Conservation (phyloP, 1,284 basidiomycete genomes). For the Moesziomyces sp. region DNA sequence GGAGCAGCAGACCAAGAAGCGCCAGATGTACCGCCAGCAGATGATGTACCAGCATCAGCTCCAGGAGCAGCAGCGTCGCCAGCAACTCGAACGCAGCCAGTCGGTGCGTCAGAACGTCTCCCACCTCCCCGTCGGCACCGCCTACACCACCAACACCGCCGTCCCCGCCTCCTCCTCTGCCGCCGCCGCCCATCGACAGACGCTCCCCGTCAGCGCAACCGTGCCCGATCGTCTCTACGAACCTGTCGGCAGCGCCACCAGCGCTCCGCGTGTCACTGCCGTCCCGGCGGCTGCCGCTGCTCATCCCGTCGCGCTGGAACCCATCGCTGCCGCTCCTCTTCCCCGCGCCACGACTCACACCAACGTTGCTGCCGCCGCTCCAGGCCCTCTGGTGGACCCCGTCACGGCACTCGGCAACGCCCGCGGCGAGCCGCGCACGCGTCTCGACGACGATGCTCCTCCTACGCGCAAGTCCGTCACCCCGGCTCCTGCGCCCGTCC, state of each 20-base stretch:
- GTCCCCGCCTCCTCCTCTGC: conserved; percentile 8
- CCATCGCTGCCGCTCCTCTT: conserved; percentile 1
- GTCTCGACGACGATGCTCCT: conserved; percentile 28
- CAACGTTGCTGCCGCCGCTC: conserved; percentile 12
- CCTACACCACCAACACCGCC: conserved; percentile 44
- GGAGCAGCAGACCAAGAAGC: conserved; percentile 67
- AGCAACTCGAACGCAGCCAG: conserved; percentile 52
- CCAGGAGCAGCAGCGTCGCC: conserved; percentile 59
- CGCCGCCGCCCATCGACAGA: conserved; percentile 34
- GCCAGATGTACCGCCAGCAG: conserved; percentile 66
- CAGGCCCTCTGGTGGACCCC: conserved; percentile 25
- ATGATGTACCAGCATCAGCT: conserved; percentile 65
- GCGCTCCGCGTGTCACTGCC: conserved; percentile 2
- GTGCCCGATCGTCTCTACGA: conserved; percentile 47
- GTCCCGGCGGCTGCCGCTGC: conserved; percentile 12
- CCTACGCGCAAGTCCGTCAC: conserved; percentile 3
- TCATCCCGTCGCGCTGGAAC: conserved; percentile 1
- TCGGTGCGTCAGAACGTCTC: conserved; percentile 38
- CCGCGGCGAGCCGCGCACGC: conserved; percentile 50
- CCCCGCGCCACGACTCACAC: conserved; percentile 19
- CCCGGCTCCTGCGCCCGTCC: background rate
- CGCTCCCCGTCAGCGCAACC: conserved; percentile 44
- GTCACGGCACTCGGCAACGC: conserved; percentile 48
- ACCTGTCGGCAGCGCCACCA: conserved; percentile 27
- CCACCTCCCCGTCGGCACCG: conserved; percentile 42